Evolutionary conservation across 2,329 filamentous ascomycete species (phyloP), one percentile per base, ranked within the genome.

Genomic region (Colletotrichum brevisporum): DNA sequence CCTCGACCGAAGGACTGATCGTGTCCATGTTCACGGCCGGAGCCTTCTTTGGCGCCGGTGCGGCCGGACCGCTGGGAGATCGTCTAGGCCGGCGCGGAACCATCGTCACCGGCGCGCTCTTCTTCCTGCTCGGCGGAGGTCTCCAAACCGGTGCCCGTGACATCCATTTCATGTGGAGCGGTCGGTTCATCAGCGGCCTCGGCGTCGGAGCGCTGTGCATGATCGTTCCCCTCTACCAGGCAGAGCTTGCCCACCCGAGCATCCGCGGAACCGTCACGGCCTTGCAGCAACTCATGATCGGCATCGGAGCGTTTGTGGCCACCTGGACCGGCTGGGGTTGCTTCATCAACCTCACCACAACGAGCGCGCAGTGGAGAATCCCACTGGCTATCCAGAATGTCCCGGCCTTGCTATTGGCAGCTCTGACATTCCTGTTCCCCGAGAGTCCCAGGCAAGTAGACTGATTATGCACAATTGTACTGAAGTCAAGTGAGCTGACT

Each of bases 271-370:
- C 90, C 67, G 87, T 95, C 41, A 94, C 92, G 0, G 88, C 89
- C 21, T 83, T 95, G 4, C 92, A 95, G 78, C 92, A 95, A 74
- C 94, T 95, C 76, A 95, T 95, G 92, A 78, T 95, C 56, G 92
- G 92, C 1, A 87, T 95, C 36, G 93, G 93, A 65, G 83, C 92
- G 12, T 85, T 95, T 2, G 81, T 90, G 15, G 92, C 93, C 0
- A 86, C 89, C 0, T 94, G 92, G 92, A 16, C 82, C 76, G 45
- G 76, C 4, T 68, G 59, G 76, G 76, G 77, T 51, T 74, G 77
- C 6, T 80, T 74, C 58, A 69, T 74, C 15, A 75, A 77, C 24
- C 78, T 74, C 39, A 41, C 65, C 71, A 78, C 69, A 15, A 65
- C 62, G 36, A 74, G 74, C n/a, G 69, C 73, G 6, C 78, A 80